These are phyloP conservation scores for Zymoseptoria brevis DNA, from an alignment of 2,329 filamentous ascomycete species.

Conservation along the genomic window DNA sequence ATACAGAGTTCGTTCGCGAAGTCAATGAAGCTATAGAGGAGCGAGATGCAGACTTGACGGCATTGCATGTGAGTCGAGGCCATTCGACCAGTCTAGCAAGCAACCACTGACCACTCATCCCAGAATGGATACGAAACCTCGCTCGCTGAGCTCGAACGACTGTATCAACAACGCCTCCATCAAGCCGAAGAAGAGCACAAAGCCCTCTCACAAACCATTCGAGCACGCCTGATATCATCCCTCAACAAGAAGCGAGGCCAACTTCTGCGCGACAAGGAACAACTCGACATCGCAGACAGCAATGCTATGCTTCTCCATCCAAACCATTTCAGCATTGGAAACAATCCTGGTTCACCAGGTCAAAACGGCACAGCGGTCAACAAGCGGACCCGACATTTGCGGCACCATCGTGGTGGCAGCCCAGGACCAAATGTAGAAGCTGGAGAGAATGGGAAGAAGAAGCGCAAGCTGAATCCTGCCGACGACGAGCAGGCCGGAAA, in stretches of 20 bases:
- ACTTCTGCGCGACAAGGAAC: conserved; percentile 57
- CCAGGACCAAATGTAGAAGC: conserved; percentile 18
- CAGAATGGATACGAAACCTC: conserved; percentile 52
- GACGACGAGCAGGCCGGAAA: conserved; percentile 49
- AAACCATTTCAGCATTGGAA: conserved; percentile 57
- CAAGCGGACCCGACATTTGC: conserved; percentile 55
- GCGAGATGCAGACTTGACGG: conserved; percentile 72
- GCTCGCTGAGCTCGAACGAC: conserved; percentile 48
- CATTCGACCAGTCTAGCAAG: neutral
- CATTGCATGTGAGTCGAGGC: conserved; percentile 60
- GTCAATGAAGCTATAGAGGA: conserved; percentile 84
- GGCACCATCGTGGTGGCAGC: conserved; percentile 42
- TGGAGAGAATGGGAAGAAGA: conserved; percentile 46
- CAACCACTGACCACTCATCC: neutral
- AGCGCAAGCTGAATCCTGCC: conserved; percentile 47
- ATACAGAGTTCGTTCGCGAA: conserved; percentile 75
- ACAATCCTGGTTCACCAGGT: conserved; percentile 54
- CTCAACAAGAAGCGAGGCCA: conserved; percentile 50
- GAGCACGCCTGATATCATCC: conserved; percentile 52
- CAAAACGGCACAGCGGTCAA: conserved; percentile 43
- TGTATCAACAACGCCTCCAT: conserved; percentile 52
- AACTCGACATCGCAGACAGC: conserved; percentile 58
- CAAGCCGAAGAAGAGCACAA: conserved; percentile 57
- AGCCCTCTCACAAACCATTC: conserved; percentile 50
- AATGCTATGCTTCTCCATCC: conserved; percentile 58